Evolutionary conservation across 805 yeast species (phyloP), one percentile per base, ranked within the genome.

Genomic region (Vanderwaltozyma tropicalis): DNA sequence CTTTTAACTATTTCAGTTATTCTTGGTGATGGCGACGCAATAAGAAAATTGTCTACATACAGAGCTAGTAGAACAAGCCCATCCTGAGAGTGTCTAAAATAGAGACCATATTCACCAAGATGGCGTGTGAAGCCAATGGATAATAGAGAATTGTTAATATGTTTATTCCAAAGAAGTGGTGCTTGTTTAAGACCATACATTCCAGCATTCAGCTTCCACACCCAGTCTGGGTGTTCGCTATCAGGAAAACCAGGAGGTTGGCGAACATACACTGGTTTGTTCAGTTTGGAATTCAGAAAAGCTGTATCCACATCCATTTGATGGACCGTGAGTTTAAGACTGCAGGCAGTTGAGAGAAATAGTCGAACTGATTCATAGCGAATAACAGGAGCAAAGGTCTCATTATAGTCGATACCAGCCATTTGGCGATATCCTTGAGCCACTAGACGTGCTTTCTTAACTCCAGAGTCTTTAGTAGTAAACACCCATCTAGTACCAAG

Each of bases 301-400:
- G 54, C 48, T 12, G 55, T 47, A 21, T 34, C 40, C 5, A 48
- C 50, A 38, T 50, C 50, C 47, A 50, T 43, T 40, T 50, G 52
- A 35, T 50, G 46, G 7, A 50, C 33, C 1, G 5, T 20, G 2
- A 41, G 31, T 3, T 15, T 3, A 1, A 18, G 15, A 11, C 34
- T 30, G 6, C 38, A 34, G 1, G 49, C 21, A 2, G 41, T 6
- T 11, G 45, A 40, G 2, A 46, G 16, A 6, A 42, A 34, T 2
- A 46, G n/a, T 3, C 43, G 31, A 20, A 42, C 43, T 5, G 41
- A 35, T 12, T 51, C 51, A 40, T 46, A 48, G 3, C 52, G 37
- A 16, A 50, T 40, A 18, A 52, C 58, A 9, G 57, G 55, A n/a
- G 60, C 50, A 40, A 50, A 53, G 2, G 52, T 50, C 32, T 47